A percentile compares a stretch with the other conserved stretches of the same genome.
These are phyloP conservation scores for Salix suchowensis DNA, from an alignment of 345 rosid genomes.

Conservation along the genomic window DNA sequence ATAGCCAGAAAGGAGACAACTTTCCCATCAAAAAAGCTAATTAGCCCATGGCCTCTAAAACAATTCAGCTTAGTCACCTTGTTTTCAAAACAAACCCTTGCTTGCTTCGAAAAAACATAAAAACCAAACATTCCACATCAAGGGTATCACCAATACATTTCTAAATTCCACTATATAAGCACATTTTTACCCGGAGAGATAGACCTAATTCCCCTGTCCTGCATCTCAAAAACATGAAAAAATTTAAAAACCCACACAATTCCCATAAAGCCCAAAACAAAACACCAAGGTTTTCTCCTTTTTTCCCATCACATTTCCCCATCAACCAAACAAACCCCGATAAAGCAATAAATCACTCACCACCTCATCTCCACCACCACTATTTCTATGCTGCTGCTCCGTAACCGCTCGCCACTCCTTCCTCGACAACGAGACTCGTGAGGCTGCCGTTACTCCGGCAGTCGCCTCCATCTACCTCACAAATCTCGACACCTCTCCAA, in stretches of 20 bases:
- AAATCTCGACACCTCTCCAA: conserved; percentile 21
- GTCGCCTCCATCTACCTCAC: conserved; percentile 75
- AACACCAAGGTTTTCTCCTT: not conserved
- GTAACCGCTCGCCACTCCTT: conserved; percentile 97
- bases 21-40: too few species aligned
- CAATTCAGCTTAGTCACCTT: not conserved
- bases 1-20: not conserved
- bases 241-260: not conserved
- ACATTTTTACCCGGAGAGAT: not conserved
- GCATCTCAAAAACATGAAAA: not conserved
- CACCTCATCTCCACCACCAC: conserved; percentile 50
- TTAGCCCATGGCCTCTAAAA: not conserved
- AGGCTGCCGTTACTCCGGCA: conserved; percentile 51
- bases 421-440: conserved; percentile 61
- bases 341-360: not conserved
- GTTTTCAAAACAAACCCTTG: not conserved
- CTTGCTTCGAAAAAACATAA: not conserved
- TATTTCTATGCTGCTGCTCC: conserved; percentile 57
- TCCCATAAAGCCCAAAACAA: not conserved
- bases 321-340: not conserved
- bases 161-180: not conserved
- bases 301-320: not conserved
- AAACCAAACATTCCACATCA: not conserved
- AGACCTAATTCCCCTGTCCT: not conserved
- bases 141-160: not conserved